phyloP scores from a whole-genome alignment of 208 protist genomes.

The Trypanosoma boissoni region DNA sequence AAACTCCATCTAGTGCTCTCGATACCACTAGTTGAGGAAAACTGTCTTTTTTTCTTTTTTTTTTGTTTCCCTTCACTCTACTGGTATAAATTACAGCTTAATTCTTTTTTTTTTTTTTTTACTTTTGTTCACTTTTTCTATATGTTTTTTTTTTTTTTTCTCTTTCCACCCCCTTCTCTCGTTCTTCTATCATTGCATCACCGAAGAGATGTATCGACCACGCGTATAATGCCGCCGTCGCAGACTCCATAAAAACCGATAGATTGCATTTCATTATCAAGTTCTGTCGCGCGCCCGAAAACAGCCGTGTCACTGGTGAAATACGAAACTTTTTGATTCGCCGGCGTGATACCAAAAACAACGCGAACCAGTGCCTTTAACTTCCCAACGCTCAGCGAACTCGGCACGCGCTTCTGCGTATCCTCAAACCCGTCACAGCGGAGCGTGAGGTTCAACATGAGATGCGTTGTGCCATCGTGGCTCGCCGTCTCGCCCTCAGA shows the following conservation, averaged over 20 bases:
- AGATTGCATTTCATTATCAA: constrained; percentile 73
- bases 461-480: constrained; percentile 44
- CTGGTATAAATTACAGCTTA: too few relatives aligned
- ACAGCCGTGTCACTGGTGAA: constrained; percentile 64
- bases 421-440: constrained; percentile 33
- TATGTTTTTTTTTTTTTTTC: constrained; percentile 13
- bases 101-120: not conserved
- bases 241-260: constrained; percentile 77
- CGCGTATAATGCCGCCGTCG: constrained; percentile 53
- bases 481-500: constrained; percentile 66
- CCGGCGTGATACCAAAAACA: constrained; percentile 66
- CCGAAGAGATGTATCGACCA: constrained; percentile 68
- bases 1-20: not conserved
- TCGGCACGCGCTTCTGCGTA: constrained; percentile 55
- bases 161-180: constrained; percentile 3
- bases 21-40: not conserved
- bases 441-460: constrained; percentile 73
- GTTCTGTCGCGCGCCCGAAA: constrained; percentile 36
- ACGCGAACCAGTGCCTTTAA: constrained; percentile 71
- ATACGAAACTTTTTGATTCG: constrained; percentile 62
- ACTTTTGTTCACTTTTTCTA: not conserved
- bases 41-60: not conserved
- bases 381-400: constrained; percentile 71
- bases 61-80: too few relatives aligned
- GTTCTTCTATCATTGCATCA: too few relatives aligned